phyloP scores from a whole-genome alignment of 148 eudicot genomes.

The Linanthus parryae region DNA sequence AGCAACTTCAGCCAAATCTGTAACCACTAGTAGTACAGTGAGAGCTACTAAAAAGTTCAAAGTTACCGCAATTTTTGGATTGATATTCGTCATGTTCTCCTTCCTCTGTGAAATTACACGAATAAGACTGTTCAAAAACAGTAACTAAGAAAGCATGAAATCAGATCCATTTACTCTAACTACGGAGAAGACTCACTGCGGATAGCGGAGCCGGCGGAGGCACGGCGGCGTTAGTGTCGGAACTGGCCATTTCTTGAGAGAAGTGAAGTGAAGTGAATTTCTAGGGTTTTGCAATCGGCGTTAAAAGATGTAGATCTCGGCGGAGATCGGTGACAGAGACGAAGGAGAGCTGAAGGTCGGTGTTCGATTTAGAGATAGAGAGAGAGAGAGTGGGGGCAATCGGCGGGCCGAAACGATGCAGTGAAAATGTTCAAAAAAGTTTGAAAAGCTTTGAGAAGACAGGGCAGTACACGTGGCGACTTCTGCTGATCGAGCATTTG shows the following conservation, averaged over 20 bases:
- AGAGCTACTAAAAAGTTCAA: neutral
- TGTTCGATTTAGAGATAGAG: slow-evolving; percentile 2
- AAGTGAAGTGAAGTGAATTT: neutral
- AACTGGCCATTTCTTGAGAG: slow-evolving; percentile 1
- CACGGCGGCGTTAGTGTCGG: slow-evolving; percentile 13
- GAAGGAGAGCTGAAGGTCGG: too few species aligned
- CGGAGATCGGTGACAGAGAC: too few species aligned
- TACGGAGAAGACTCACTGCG: slow-evolving; percentile 7
- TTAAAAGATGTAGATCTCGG: too few species aligned
- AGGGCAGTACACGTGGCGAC: too few species aligned
- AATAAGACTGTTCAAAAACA: neutral
- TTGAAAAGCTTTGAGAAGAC: too few species aligned
- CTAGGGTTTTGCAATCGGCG: too few species aligned
- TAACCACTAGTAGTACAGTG: neutral
- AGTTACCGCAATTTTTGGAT: slow-evolving; percentile 55
- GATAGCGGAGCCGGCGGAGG: slow-evolving; percentile 17
- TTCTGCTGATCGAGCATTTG: too few species aligned
- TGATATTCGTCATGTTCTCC: slow-evolving; percentile 43
- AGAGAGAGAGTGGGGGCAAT: neutral
- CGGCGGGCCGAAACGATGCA: neutral
- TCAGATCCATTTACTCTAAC: neutral
- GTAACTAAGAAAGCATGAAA: neutral
- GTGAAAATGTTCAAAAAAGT: too few species aligned
- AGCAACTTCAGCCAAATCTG: neutral
- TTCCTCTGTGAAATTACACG: slow-evolving; percentile 39